Conservation (phyloP, 441 rosid species). For the Erysimum cheiri region DNA sequence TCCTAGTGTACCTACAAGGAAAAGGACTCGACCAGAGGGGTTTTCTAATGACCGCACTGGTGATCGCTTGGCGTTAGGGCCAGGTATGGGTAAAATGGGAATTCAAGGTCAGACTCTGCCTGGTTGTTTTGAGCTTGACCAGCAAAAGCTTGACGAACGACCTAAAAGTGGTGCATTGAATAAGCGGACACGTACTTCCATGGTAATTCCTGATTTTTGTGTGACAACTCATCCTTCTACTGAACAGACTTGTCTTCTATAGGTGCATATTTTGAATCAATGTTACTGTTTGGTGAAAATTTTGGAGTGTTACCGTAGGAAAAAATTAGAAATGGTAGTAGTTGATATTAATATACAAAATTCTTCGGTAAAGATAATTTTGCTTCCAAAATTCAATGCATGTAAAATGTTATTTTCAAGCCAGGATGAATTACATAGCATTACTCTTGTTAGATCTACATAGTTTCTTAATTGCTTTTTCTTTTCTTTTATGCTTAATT, state of each 20-base stretch:
- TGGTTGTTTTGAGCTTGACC: slow-evolving; percentile 79
- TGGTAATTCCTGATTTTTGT: slow-evolving; percentile 80
- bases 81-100: slow-evolving; percentile 75
- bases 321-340: slow-evolving; percentile 2
- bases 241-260: slow-evolving; percentile 20
- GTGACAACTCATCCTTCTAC: slow-evolving; percentile 29
- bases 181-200: slow-evolving; percentile 93
- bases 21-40: slow-evolving; percentile 85
- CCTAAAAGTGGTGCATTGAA: slow-evolving; percentile 71
- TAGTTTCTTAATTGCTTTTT: slow-evolving; percentile 13
- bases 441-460: slow-evolving; percentile 24
- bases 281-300: not conserved
- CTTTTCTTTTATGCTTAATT: slow-evolving; percentile 5
- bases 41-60: slow-evolving; percentile 67
- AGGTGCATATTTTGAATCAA: slow-evolving; percentile 15
- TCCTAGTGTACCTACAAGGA: slow-evolving; percentile 82
- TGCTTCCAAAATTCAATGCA: slow-evolving; percentile 17
- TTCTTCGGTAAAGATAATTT: slow-evolving; percentile 13
- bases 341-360: slow-evolving; percentile 2
- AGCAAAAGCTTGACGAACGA: slow-evolving; percentile 75
- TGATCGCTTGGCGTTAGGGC: slow-evolving; percentile 70
- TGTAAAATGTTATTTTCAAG: slow-evolving; percentile 17
- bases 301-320: not conserved
- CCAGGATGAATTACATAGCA: not conserved
- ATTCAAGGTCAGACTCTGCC: slow-evolving; percentile 65